Evolutionary conservation across 768 basidiomycete genomes (phyloP), one percentile per base, ranked within the genome.

Genomic region (Nidula microcarpa): DNA sequence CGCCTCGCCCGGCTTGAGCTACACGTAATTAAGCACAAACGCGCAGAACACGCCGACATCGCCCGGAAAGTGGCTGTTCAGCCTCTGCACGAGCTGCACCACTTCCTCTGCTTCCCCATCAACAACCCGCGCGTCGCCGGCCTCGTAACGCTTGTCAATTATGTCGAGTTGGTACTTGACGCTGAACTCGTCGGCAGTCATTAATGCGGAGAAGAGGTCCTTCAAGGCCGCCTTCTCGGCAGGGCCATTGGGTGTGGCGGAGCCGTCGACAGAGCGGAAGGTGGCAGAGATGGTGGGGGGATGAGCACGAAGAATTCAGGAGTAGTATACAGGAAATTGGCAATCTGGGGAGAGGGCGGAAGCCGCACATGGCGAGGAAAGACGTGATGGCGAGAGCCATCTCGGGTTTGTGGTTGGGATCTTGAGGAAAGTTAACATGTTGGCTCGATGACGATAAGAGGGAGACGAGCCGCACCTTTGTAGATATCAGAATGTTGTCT

Each of bases 361-460:
- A 99, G 43, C 96, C 96, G 65, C 95, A 96, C 62, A 98, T 75
- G 1, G 91, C 97, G 36, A 75, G 75, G 76, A 98, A 98, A 11
- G 86, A 82, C 0, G 95, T 95, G 54, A 99, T 70, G 0, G 97
- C 97, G 36, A 99, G 79, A 14, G 95, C 93, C 92, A 99, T 96
- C 68, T 99, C 97, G 2, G 97, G 97, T 70, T 99, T 99, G 62
- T 99, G 97, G 65, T 98, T 98, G 5, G 85, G 82, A 68, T 99
- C 97, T 91, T 17, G 13, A 23, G 23, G 2, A 1, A 4, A 23
- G 23, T 23, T 23, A 23, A 23, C 4, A 23, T 23, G 23, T 23
- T 23, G 23, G 23, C 4, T 23, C 4, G 23, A 23, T 23, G 23
- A 23, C 23, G 23, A 23, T 23, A 23, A 23, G 23, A 23, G 23